phyloP scores from a whole-genome alignment of 345 rosid genomes.

The Salix brachista region DNA sequence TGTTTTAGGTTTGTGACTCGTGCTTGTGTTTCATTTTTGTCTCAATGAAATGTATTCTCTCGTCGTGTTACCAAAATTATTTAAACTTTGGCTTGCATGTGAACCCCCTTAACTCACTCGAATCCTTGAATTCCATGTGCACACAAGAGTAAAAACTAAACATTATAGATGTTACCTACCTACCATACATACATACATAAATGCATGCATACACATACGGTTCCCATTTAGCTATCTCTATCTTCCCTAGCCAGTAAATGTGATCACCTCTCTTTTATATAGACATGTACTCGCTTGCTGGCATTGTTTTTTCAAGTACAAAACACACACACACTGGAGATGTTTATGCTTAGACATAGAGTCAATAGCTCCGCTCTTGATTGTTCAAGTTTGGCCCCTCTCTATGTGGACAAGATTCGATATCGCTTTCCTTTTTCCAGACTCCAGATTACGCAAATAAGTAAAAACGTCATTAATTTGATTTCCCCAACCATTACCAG shows the following conservation, averaged over 20 bases:
- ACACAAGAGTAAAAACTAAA: not conserved
- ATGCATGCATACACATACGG: not conserved
- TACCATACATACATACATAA: too few relatives aligned
- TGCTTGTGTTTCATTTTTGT: not conserved
- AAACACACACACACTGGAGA: not conserved
- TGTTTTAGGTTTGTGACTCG: not conserved
- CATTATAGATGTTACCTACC: not conserved
- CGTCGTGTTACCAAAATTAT: too few relatives aligned
- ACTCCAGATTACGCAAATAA: constrained; percentile 7
- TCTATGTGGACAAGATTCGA: constrained; percentile 32
- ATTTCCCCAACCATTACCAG: constrained; percentile 20
- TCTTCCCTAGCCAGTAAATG: not conserved
- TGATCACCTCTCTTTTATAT: not conserved
- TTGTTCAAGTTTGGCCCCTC: constrained; percentile 23
- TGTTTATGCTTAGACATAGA: not conserved
- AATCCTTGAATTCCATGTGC: not conserved
- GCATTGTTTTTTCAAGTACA: not conserved
- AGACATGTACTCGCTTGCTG: not conserved
- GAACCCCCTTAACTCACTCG: not conserved
- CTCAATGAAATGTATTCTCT: too few relatives aligned
- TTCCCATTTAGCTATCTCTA: not conserved
- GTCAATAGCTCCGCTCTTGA: not conserved
- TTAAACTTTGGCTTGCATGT: not conserved
- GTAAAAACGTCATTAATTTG: constrained; percentile 23
- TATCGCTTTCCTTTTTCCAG: constrained; percentile 24